Percentiles rank a stretch among this genome's conserved stretches.
phyloP scores from a whole-genome alignment of 1,284 basidiomycete genomes.

The Heliocybe sulcata region DNA sequence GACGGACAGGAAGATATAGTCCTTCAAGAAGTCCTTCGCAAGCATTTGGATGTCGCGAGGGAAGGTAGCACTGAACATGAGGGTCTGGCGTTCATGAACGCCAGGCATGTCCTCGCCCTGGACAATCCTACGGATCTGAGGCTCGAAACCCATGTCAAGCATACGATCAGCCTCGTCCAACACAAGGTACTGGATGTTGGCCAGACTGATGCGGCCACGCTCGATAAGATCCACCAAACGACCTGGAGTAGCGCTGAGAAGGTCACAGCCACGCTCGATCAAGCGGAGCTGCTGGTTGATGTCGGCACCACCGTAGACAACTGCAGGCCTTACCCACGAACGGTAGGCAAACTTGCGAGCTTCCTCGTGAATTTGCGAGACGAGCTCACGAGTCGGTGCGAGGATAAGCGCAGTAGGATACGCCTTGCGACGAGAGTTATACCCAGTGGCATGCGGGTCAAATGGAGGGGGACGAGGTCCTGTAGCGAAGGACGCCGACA shows the following conservation, averaged over 20 bases:
- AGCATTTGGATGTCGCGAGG: constrained; percentile 98
- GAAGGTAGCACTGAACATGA: constrained; percentile 99
- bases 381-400: constrained; percentile 96
- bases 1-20: constrained; percentile 97
- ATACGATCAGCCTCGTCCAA: constrained; percentile 99
- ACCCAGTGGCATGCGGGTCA: constrained; percentile 41
- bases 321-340: constrained; percentile 98
- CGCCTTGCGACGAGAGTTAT: constrained; percentile 78
- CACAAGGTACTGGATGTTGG: constrained; percentile 96
- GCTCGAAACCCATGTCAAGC: constrained; percentile 99
- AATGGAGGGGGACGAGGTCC: constrained; percentile 73
- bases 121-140: constrained; percentile 97
- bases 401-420: constrained; percentile 95
- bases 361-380: constrained; percentile 99
- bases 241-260: constrained; percentile 97
- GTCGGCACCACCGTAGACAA: constrained; percentile 99
- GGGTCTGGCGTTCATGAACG: constrained; percentile 88
- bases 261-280: constrained; percentile 96
- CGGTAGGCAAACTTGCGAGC: constrained; percentile 99
- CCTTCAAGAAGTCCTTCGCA: constrained; percentile 92
- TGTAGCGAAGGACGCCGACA: constrained; percentile 86
- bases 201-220: constrained; percentile 92
- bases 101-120: constrained; percentile 98
- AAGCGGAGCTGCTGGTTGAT: constrained; percentile 91
- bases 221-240: constrained; percentile 98